These are phyloP conservation scores for Fusarium tricinctum DNA, from an alignment of 2,329 filamentous ascomycete genomes.

Conservation along the genomic window DNA sequence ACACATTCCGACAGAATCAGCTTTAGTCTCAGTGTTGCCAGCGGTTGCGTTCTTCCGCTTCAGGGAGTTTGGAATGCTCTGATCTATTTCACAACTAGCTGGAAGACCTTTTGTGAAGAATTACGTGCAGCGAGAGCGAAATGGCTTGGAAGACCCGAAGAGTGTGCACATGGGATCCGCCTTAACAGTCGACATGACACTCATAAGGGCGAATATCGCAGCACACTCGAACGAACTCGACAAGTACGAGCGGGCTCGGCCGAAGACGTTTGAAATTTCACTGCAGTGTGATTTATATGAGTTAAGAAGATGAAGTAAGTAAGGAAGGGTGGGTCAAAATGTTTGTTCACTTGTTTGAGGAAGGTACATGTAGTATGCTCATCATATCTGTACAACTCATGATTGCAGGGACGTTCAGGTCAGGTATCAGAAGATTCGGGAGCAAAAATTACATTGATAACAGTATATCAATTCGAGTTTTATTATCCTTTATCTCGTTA, in stretches of 20 bases:
- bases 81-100: slow-evolving; percentile 79
- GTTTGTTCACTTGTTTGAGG: slow-evolving; percentile 2
- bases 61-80: slow-evolving; percentile 86
- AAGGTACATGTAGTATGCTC: slow-evolving; percentile 3
- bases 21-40: slow-evolving; percentile 76
- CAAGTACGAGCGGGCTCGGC: slow-evolving; percentile 14
- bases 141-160: slow-evolving; percentile 12
- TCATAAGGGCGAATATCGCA: slow-evolving; percentile 36
- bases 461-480: neutral
- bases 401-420: neutral
- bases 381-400: slow-evolving; percentile 4
- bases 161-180: slow-evolving; percentile 36
- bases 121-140: slow-evolving; percentile 34
- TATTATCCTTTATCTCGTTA: neutral
- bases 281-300: slow-evolving; percentile 1
- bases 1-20: slow-evolving; percentile 63
- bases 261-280: slow-evolving; percentile 8
- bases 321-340: neutral
- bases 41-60: slow-evolving; percentile 78
- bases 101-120: slow-evolving; percentile 55
- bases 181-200: slow-evolving; percentile 49
- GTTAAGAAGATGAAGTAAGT: neutral
- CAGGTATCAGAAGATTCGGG: neutral
- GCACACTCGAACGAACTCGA: slow-evolving; percentile 43
- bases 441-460: neutral